phyloP scores from a whole-genome alignment of 495 filamentous ascomycete species.

The Aspergillus nidulans region DNA sequence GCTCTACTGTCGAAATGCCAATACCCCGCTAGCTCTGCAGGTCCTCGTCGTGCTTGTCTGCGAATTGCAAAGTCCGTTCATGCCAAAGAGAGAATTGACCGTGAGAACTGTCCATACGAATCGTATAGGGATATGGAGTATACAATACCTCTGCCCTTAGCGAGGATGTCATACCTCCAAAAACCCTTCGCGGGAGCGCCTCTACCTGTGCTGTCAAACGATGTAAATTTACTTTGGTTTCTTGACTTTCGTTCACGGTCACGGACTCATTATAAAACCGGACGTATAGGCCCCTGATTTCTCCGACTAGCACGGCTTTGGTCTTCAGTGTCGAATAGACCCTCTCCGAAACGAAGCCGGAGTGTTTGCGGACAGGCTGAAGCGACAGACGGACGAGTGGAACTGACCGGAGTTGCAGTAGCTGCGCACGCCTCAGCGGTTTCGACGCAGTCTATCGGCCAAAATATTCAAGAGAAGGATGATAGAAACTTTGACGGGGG shows the following conservation, averaged over 20 bases:
- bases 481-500: conserved; percentile 25
- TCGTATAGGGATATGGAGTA: conserved; percentile 41
- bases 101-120: conserved; percentile 31
- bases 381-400: conserved; percentile 32
- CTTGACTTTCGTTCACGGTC: not conserved
- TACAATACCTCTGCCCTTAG: conserved; percentile 28
- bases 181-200: conserved; percentile 34
- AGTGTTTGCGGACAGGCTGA: conserved; percentile 38
- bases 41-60: conserved; percentile 34
- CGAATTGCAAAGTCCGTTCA: conserved; percentile 33
- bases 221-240: conserved; percentile 18
- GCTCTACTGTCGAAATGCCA: conserved; percentile 33
- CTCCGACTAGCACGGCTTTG: conserved; percentile 37
- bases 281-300: conserved; percentile 30
- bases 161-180: conserved; percentile 39
- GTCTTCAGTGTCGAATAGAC: conserved; percentile 43
- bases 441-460: conserved; percentile 31
- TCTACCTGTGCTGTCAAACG: conserved; percentile 26
- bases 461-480: conserved; percentile 26
- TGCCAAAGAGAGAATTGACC: conserved; percentile 30
- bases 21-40: conserved; percentile 32
- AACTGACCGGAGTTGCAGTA: conserved; percentile 27
- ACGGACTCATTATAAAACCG: conserved; percentile 1
- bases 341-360: conserved; percentile 45
- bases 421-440: conserved; percentile 29